Conservation (phyloP, 192 early-diverging fungal species). For the Podila epigama region DNA sequence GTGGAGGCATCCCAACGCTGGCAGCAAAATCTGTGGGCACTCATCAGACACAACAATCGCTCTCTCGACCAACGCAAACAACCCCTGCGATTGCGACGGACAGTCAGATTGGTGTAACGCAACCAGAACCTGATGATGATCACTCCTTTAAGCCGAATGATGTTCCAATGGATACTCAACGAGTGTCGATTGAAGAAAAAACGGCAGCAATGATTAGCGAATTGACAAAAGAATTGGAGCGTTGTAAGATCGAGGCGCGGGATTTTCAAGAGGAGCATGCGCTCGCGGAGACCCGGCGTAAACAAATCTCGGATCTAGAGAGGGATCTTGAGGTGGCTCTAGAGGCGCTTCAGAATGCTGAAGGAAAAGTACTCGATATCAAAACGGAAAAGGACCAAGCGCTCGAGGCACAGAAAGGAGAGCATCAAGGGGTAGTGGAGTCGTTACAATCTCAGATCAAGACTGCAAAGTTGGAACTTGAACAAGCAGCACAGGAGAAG, state of each 20-base stretch:
- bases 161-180: no score
- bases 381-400: constrained; percentile 2
- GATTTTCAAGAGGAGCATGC: constrained; percentile 6
- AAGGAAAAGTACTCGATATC: constrained; percentile 16
- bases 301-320: constrained; percentile 36
- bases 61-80: no score
- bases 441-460: background rate
- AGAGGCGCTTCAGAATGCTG: constrained; percentile 23
- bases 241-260: constrained; percentile 20
- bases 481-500: background rate
- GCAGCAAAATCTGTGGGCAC: constrained; percentile 3
- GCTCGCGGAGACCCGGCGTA: constrained; percentile 8
- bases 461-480: constrained; percentile 9
- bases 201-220: constrained; percentile 1
- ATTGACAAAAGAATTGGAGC: constrained; percentile 30
- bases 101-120: constrained; percentile 1
- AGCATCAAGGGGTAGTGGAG: constrained; percentile 7
- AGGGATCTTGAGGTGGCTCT: constrained; percentile 37
- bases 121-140: no score
- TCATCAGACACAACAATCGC: no score
- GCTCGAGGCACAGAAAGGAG: background rate
- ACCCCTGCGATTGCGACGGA: no score
- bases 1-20: background rate
- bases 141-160: no score
- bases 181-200: background rate